These are phyloP conservation scores for Colletotrichum sojae DNA, from an alignment of 2,329 filamentous ascomycete genomes.

Conservation along the genomic window DNA sequence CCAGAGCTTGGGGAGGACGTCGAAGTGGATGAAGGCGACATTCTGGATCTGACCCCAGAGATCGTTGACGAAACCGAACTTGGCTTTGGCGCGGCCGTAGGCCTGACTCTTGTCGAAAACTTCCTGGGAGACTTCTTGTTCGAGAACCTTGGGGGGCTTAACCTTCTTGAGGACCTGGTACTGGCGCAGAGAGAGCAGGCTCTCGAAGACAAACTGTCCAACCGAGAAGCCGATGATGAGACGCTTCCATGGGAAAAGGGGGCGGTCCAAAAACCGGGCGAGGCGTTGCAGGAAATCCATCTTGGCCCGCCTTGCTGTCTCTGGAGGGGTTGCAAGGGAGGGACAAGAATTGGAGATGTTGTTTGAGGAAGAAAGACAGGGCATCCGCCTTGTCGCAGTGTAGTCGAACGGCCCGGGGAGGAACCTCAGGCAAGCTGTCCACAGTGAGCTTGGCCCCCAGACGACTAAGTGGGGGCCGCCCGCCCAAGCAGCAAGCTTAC, in stretches of 20 bases:
- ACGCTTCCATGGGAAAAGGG: conserved; percentile 96
- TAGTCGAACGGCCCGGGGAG: neutral
- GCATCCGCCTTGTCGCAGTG: conserved; percentile 8
- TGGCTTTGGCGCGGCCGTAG: conserved; percentile 95
- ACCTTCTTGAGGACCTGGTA: conserved; percentile 87
- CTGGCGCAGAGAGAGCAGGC: conserved; percentile 90
- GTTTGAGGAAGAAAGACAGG: conserved; percentile 21
- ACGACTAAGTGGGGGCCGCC: conserved; percentile 29
- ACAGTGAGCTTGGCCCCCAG: conserved; percentile 29
- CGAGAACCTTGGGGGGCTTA: conserved; percentile 86
- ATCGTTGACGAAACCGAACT: conserved; percentile 85
- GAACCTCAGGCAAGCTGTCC: conserved; percentile 39
- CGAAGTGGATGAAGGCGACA: conserved; percentile 88
- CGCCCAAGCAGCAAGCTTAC: conserved; percentile 4
- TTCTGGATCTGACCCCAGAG: conserved; percentile 92
- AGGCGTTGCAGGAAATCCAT: conserved; percentile 69
- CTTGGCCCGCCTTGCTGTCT: conserved; percentile 19
- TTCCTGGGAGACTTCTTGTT: conserved; percentile 88
- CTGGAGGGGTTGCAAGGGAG: conserved; percentile 29
- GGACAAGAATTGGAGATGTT: conserved; percentile 34
- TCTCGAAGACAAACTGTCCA: conserved; percentile 91
- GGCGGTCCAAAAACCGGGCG: conserved; percentile 88
- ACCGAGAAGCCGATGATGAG: conserved; percentile 95
- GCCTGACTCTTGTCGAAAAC: conserved; percentile 97
- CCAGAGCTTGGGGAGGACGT: conserved; percentile 94